Evolutionary conservation across 805 yeast genomes (phyloP).

Genomic region (Saccharomycopsis javanensis): DNA sequence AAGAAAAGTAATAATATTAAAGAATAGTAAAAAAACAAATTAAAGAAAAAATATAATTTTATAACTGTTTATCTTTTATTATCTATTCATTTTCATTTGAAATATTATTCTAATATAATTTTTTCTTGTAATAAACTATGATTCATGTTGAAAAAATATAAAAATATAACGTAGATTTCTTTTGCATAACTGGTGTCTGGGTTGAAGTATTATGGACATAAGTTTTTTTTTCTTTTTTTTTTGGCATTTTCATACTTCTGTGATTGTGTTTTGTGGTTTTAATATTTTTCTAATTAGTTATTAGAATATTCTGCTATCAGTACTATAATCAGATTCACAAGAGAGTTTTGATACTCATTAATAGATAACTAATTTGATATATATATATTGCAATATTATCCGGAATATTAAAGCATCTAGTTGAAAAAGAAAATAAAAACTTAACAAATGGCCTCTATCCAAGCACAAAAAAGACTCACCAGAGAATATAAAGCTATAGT

Average conservation of each 20-base stretch:
- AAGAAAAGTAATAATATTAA: constrained; percentile 1
- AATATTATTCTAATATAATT: too few relatives aligned
- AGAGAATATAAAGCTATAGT: constrained; percentile 74
- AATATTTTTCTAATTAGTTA: background rate
- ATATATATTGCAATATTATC: too few relatives aligned
- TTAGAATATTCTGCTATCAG: too few relatives aligned
- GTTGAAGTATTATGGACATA: background rate
- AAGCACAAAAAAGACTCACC: constrained; percentile 43
- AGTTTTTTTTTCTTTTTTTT: background rate
- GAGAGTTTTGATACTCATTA: too few relatives aligned
- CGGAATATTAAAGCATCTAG: too few relatives aligned
- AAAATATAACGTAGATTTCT: too few relatives aligned
- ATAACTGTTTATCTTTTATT: too few relatives aligned
- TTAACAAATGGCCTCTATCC: constrained; percentile 25
- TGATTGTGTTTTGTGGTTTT: background rate
- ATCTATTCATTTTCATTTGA: background rate
- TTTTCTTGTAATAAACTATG: background rate
- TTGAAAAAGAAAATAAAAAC: background rate
- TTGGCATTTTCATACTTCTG: background rate
- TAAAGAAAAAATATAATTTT: too few relatives aligned
- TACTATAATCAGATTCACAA: too few relatives aligned
- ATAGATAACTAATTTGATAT: too few relatives aligned
- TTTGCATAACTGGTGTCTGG: background rate
- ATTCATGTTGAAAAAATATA: background rate
- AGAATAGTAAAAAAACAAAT: too few relatives aligned